phyloP scores from a whole-genome alignment of 371 early-diverging fungal genomes.

The Funneliformis caledonium region DNA sequence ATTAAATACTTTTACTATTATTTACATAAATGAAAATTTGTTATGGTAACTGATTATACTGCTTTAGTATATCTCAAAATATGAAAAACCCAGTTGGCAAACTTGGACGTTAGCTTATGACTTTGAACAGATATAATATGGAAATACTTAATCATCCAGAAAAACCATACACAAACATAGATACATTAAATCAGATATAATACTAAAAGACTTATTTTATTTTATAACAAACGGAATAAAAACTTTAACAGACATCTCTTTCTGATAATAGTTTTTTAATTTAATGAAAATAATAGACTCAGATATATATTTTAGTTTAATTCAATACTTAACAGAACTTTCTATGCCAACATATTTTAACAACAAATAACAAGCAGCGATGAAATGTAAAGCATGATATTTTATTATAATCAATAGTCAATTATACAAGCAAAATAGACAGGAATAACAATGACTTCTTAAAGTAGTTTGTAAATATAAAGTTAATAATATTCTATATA shows the following conservation, averaged over 20 bases:
- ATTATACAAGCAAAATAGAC: not conserved
- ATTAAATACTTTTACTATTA: too few relatives aligned
- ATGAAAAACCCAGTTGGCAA: too few relatives aligned
- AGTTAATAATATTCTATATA: not conserved
- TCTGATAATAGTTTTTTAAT: not conserved
- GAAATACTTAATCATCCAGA: too few relatives aligned
- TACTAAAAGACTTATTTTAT: not conserved
- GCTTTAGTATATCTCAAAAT: not conserved
- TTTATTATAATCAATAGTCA: not conserved
- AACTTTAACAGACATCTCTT: not conserved
- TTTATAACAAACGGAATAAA: not conserved
- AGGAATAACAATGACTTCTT: not conserved
- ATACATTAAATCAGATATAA: too few relatives aligned
- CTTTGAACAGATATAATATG: too few relatives aligned
- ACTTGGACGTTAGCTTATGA: too few relatives aligned
- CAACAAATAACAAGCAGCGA: not conserved
- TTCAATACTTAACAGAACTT: not conserved
- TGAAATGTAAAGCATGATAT: not conserved
- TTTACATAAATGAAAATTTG: too few relatives aligned
- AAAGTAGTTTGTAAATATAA: not conserved
- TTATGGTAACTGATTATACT: not conserved
- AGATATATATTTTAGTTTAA: too few relatives aligned
- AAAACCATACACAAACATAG: too few relatives aligned
- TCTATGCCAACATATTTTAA: not conserved
- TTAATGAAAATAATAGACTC: too few relatives aligned